Percentiles rank a stretch among this genome's conserved stretches.
phyloP scores from a whole-genome alignment of 2,329 filamentous ascomycete species.

The Fusarium goolgardi region DNA sequence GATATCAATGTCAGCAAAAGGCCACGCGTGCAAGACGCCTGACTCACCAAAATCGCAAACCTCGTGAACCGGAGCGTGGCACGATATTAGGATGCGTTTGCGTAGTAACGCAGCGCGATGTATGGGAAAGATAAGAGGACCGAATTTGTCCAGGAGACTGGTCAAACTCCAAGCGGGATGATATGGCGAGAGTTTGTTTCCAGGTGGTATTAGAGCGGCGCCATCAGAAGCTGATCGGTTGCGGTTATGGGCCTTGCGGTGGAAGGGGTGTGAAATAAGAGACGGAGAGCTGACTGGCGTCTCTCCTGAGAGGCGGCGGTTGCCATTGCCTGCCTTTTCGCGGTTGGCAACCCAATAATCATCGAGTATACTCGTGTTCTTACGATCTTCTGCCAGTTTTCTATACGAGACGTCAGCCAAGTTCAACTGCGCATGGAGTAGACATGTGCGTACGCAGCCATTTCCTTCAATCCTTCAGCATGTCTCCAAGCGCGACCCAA shows the following conservation, averaged over 20 bases:
- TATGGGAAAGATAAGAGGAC: conserved; percentile 90
- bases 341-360: conserved; percentile 78
- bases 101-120: conserved; percentile 87
- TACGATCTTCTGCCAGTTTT: conserved; percentile 72
- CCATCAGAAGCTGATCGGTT: conserved; percentile 73
- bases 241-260: conserved; percentile 60
- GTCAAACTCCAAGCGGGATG: conserved; percentile 90
- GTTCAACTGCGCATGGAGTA: conserved; percentile 4
- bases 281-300: conserved; percentile 65
- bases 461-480: conserved; percentile 77
- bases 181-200: conserved; percentile 76
- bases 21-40: rapidly evolving
- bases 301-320: conserved; percentile 54
- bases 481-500: conserved; percentile 92
- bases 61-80: conserved; percentile 84
- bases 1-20: conserved; percentile 36
- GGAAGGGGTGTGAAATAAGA: conserved; percentile 50
- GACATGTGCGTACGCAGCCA: conserved; percentile 71
- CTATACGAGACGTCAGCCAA: conserved; percentile 52
- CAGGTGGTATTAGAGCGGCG: conserved; percentile 66
- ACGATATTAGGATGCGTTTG: conserved; percentile 88
- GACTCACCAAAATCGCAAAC: conserved; percentile 87
- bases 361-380: conserved; percentile 73
- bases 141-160: conserved; percentile 82
- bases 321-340: conserved; percentile 53